Evolutionary conservation across 371 early-diverging fungal genomes (phyloP), one percentile per base, ranked within the genome.

Genomic region (Saksenaea oblongispora): DNA sequence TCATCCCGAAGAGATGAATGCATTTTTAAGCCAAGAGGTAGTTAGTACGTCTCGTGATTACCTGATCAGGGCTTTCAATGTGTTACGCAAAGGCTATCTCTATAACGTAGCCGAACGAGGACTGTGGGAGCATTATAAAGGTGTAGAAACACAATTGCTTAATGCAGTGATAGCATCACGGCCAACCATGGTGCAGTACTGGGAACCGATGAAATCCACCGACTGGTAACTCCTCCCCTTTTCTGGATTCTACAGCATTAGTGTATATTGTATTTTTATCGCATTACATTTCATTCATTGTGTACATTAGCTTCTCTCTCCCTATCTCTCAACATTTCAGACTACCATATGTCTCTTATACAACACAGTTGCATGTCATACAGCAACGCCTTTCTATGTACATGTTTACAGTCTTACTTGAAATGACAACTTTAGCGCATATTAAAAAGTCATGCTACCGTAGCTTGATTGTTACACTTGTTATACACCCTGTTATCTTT

Each of bases 51-150:
- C 76, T 5, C 53, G 76, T n/a, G 66, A 70, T n/a, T 74, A 76
- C 51, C 65, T 69, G 10, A 35, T 79, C 3, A 70, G 76, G 8
- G 74, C 74, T 41, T 62, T 75, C 10, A 58, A 69, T 42, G 58
- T 76, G 0, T 27, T 79, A 9, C 64, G 67, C 34, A 66, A 67
- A 63, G 79, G 79, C 0, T 74, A 67, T 53, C 35, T 74, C 36
- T 79, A 74, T 39, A 74, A 79, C 51, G 58, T 65, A 10, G 70
- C 76, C 18, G 79, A 79, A 37, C 59, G 66, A 3, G 60, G 58
- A 1, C 28, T 74, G 27, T 79, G 74, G 74, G 72, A 74, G 22
- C 62, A 76, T 42, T 71, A 76, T 71, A 67, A 72, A 41, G 41
- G 42, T n/a, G 69, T 74, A 5, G 79, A 73, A 36, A 57, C 39